A percentile compares a stretch with the other conserved stretches of the same genome.
Evolutionary conservation across 2,329 filamentous ascomycete genomes (phyloP).

Genomic region (Rutstroemia sp.): DNA sequence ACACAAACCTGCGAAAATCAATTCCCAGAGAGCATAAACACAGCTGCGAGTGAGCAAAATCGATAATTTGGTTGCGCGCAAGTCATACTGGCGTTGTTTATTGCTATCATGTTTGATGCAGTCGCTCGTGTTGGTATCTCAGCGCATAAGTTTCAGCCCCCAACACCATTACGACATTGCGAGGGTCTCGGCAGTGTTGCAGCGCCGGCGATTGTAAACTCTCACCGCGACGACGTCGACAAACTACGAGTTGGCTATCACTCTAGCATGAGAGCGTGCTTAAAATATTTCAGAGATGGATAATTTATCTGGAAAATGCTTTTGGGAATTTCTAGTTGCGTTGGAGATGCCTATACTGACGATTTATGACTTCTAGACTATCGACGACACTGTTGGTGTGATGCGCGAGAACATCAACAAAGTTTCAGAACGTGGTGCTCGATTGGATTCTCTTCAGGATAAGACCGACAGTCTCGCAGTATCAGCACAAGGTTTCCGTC

Average conservation of each 20-base stretch:
- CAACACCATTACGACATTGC: neutral
- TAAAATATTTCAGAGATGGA: neutral
- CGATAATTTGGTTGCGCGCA: neutral
- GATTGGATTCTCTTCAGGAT: conserved; percentile 80
- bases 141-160: conserved; percentile 16
- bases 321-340: neutral
- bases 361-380: conserved; percentile 59
- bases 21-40: neutral
- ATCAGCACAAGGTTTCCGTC: conserved; percentile 90
- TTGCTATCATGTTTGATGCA: conserved; percentile 4
- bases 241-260: too few species aligned
- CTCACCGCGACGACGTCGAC: too few species aligned
- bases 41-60: neutral
- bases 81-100: neutral
- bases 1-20: neutral
- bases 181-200: neutral
- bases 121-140: conserved; percentile 8
- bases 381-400: conserved; percentile 87
- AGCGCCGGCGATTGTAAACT: neutral
- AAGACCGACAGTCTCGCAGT: conserved; percentile 92
- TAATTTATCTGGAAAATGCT: neutral
- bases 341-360: conserved; percentile 17
- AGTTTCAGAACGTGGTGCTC: conserved; percentile 85
- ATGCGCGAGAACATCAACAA: conserved; percentile 99
- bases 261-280: too few species aligned